A percentile compares a stretch with the other conserved stretches of the same genome.
phyloP scores from a whole-genome alignment of 345 rosid species.

The Limnanthes douglasii region DNA sequence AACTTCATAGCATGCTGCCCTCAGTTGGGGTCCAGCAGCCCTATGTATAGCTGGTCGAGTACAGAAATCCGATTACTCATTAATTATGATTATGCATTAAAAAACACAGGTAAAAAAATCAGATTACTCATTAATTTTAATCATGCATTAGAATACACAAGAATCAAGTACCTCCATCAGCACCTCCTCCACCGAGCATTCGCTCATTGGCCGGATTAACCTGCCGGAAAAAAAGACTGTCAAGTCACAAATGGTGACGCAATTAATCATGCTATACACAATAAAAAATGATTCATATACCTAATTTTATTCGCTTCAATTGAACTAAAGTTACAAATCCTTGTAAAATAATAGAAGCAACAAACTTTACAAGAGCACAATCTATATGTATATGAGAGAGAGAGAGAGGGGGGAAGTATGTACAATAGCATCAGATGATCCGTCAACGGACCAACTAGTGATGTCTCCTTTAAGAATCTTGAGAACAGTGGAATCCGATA shows the following conservation, averaged over 20 bases:
- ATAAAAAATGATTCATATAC: no score
- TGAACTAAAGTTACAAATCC: no score
- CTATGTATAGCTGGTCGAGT: constrained; percentile 47
- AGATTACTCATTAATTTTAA: no score
- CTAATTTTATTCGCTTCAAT: not conserved
- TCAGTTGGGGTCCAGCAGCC: constrained; percentile 71
- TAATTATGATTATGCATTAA: no score
- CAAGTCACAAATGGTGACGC: not conserved
- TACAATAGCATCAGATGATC: constrained; percentile 76
- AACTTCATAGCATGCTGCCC: constrained; percentile 48
- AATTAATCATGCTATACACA: no score
- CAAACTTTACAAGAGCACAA: not conserved
- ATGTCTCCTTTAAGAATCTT: constrained; percentile 67
- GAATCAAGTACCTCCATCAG: constrained; percentile 62
- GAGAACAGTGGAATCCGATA: constrained; percentile 37
- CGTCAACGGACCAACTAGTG: constrained; percentile 65
- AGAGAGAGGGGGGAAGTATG: constrained; percentile 8
- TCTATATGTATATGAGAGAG: constrained; percentile 1
- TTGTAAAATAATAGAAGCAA: no score
- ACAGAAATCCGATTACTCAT: not conserved
- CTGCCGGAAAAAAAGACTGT: constrained; percentile 14
- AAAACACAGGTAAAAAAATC: not conserved
- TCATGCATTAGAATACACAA: no score
- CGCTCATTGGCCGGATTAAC: constrained; percentile 74
- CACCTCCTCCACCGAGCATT: constrained; percentile 96